These are phyloP conservation scores for Apiospora phragmitis DNA, from an alignment of 2,329 filamentous ascomycete species.

Conservation along the genomic window DNA sequence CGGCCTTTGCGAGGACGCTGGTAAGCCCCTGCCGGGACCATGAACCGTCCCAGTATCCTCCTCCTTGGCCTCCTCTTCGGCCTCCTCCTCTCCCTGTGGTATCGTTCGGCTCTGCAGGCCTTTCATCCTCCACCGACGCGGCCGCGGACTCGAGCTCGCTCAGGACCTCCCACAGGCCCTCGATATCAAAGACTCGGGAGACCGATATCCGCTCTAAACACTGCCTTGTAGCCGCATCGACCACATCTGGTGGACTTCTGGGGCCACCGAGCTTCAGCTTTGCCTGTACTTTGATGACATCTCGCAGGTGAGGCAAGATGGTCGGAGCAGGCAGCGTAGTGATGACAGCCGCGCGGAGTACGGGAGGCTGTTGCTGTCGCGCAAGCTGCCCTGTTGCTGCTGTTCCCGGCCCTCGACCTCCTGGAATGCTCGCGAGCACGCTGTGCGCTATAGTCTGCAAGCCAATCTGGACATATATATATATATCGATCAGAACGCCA, in stretches of 20 bases:
- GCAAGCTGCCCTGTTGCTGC: not conserved
- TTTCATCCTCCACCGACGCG: not conserved
- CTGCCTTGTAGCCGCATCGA: conserved; percentile 26
- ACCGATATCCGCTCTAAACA: conserved; percentile 53
- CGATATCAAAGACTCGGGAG: conserved; percentile 58
- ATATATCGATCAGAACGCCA: not conserved
- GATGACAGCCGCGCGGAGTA: conserved; percentile 41
- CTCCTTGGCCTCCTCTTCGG: too few species aligned
- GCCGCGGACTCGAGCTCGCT: conserved; percentile 43
- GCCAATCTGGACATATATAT: conserved; percentile 34
- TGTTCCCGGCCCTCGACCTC: not conserved
- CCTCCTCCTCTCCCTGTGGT: not conserved
- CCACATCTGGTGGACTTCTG: conserved; percentile 17
- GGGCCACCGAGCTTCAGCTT: conserved; percentile 20
- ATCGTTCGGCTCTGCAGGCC: not conserved
- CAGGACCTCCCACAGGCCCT: conserved; percentile 59
- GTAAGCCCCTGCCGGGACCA: not conserved
- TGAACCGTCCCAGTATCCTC: not conserved
- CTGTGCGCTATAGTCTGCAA: conserved; percentile 47
- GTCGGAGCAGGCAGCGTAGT: conserved; percentile 46
- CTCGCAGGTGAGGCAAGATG: conserved; percentile 43
- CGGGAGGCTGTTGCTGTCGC: not conserved
- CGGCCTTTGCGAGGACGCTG: conserved; percentile 22
- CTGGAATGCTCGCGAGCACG: conserved; percentile 32
- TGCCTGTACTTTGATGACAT: conserved; percentile 40